Evolutionary conservation across 2,329 filamentous ascomycete genomes (phyloP), one percentile per base, ranked within the genome.

Genomic region (Colletotrichum aenigma): DNA sequence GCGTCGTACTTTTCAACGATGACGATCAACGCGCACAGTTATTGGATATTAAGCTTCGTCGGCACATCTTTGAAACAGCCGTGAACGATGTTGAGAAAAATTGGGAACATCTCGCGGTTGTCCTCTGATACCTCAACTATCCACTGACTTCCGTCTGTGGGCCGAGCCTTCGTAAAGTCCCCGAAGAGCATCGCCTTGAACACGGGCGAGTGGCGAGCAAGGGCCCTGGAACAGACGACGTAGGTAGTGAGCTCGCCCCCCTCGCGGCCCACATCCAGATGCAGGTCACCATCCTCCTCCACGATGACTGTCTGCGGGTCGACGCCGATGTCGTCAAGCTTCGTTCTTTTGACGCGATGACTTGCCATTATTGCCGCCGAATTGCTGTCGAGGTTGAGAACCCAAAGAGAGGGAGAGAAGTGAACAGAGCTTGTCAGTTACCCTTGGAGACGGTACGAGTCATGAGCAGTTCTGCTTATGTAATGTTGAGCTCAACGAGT

Each of bases 111-210:
- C 2, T 21, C 4, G 4, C n/a, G 52, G 48, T 56, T 32, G 3
- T 73, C 65, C 7, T n/a, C 70, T 5, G 65, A 66, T 3, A 73
- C 36, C 4, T 55, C 18, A 3, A 73, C 18, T 10, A 26, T 10
- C 64, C 70, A 72, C 15, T 67, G 34, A 13, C 7, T 24, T 2
- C 52, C 75, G 7, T 62, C 62, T 3, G 34, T 18, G 4, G 70
- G 71, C 30, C 73, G 77, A 38, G 79, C 76, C 62, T 83, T 80
- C 12, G 68, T 60, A 32, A 82, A 82, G 6, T 75, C 66, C 8
- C 80, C 79, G 56, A 77, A 79, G 0, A 83, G 77, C 82, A 83
- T 81, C 2, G 71, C 68, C 24, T 79, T 80, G 69, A 82, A 81
- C 6, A 82, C 80, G 1, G 78, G 76, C 4, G 81, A 83, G 7